Evolutionary conservation across 768 basidiomycete genomes (phyloP).

Genomic region (Lactifluus subvellereus): DNA sequence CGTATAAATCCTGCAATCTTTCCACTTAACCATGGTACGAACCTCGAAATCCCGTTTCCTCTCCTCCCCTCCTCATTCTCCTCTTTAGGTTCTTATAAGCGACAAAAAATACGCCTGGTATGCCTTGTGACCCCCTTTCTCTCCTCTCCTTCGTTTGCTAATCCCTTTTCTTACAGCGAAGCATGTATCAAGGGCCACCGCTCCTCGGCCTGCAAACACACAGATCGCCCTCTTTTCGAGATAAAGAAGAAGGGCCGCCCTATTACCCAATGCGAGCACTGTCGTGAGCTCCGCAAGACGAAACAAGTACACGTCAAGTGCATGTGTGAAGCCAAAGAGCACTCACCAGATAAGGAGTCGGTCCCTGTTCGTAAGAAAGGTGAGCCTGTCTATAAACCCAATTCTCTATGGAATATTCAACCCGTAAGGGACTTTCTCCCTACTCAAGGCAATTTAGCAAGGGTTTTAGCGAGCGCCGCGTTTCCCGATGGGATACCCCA

Average conservation of each 20-base stretch:
- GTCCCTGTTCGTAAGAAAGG: conserved; percentile 48
- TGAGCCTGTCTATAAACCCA: conserved; percentile 35
- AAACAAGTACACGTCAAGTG: conserved; percentile 81
- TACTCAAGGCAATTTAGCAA: conserved; percentile 45
- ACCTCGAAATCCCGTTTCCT: neutral
- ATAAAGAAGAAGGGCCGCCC: conserved; percentile 93
- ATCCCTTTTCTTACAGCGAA: conserved; percentile 46
- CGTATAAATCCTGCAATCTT: neutral
- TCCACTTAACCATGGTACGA: conserved; percentile 16
- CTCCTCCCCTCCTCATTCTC: neutral
- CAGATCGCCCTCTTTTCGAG: conserved; percentile 85
- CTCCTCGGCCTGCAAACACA: conserved; percentile 82
- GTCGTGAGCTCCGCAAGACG: conserved; percentile 75
- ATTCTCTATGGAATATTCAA: conserved; percentile 25
- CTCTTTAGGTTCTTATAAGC: conserved; percentile 60
- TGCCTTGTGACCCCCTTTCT: conserved; percentile 20
- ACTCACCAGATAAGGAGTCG: conserved; percentile 14
- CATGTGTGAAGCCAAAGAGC: conserved; percentile 43
- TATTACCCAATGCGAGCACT: conserved; percentile 82
- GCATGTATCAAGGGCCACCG: conserved; percentile 95
- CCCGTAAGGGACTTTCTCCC: conserved; percentile 28
- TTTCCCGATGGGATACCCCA: conserved; percentile 75
- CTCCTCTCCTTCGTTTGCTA: neutral
- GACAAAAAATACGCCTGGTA: conserved; percentile 73
- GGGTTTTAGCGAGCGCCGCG: conserved; percentile 64